Evolutionary conservation across 805 yeast genomes (phyloP).

Genomic region (Metschnikowia corniflorae): DNA sequence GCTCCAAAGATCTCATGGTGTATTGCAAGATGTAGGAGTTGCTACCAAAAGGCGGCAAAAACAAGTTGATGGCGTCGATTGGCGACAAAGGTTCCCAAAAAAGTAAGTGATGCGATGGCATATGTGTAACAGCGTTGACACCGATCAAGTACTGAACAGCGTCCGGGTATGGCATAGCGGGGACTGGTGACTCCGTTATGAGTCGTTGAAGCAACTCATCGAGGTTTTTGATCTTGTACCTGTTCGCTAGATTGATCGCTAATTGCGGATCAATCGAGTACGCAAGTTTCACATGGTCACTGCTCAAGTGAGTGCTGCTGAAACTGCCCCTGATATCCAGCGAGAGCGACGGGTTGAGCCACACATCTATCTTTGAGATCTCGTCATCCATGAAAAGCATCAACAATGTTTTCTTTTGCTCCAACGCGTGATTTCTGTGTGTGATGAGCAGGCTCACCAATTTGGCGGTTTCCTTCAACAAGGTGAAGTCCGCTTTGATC

Average conservation of each 20-base stretch:
- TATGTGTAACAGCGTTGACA: constrained; percentile 33
- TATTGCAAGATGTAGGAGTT: constrained; percentile 75
- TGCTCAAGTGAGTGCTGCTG: constrained; percentile 30
- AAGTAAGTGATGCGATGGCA: constrained; percentile 43
- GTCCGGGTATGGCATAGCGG: constrained; percentile 51
- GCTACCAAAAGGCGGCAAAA: constrained; percentile 67
- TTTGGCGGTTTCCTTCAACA: constrained; percentile 52
- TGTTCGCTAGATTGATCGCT: constrained; percentile 64
- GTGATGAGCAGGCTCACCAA: constrained; percentile 23
- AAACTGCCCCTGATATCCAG: constrained; percentile 37
- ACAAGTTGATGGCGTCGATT: constrained; percentile 76
- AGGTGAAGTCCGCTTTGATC: constrained; percentile 62
- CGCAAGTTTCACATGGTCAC: constrained; percentile 49
- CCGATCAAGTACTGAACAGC: constrained; percentile 56
- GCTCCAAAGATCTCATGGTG: constrained; percentile 84
- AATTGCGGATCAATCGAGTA: constrained; percentile 66
- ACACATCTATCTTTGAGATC: constrained; percentile 63
- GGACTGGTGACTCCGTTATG: constrained; percentile 54
- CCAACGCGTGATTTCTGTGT: constrained; percentile 27
- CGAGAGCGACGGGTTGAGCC: constrained; percentile 66
- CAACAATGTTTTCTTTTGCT: constrained; percentile 51
- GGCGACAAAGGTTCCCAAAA: constrained; percentile 81
- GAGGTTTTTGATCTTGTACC: constrained; percentile 47
- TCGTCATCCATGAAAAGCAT: constrained; percentile 73
- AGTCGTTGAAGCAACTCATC: constrained; percentile 41